Base-by-base conservation (phyloP, 2,329 filamentous ascomycete genomes). In the Neoascochyta sp. region DNA sequence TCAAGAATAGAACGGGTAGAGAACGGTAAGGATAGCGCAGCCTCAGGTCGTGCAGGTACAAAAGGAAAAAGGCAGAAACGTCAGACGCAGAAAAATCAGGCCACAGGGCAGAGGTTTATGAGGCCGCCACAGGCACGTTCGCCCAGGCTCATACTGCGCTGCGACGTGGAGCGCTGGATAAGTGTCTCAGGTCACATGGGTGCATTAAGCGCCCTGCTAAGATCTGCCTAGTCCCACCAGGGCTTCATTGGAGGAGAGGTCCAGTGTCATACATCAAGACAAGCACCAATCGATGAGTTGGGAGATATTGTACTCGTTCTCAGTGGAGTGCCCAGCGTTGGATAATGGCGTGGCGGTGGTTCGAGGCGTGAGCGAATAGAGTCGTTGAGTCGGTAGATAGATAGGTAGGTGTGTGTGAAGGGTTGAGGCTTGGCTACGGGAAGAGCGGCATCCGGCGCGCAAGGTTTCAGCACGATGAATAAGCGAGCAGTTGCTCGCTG, bases 31-130 rank as follows among this genome's bases (percentile, higher is more conserved):
- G n/a, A n/a, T n/a, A n/a, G n/a, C n/a, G n/a, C n/a, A n/a, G n/a
- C n/a, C n/a, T n/a, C n/a, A n/a, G n/a, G n/a, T n/a, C n/a, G n/a
- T n/a, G n/a, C n/a, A n/a, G n/a, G n/a, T n/a, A 43, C 34, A 26
- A 29, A 40, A 45, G 26, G 29, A 43, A 20, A 41, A 42, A 31
- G 25, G 35, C 45, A 35, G 44, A 45, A 47, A 46, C 40, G 39
- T 20, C 39, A 29, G 27, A 44, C 12, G 27, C 24, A 29, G 32
- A 30, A 40, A 50, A 47, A 52, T 54, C 54, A 58, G 53, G 54
- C 51, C 52, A 58, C 47, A 43, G 43, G 29, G 27, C 26, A 34
- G 45, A 43, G 44, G 45, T 54, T 50, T 58, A 57, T 54, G 47
- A 52, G 43, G 39, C 40, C 41, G 35, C 39, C 35, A 36, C 27